These are phyloP conservation scores for Anisodus acutangulus DNA, from an alignment of 257 asterid species.

Conservation along the genomic window DNA sequence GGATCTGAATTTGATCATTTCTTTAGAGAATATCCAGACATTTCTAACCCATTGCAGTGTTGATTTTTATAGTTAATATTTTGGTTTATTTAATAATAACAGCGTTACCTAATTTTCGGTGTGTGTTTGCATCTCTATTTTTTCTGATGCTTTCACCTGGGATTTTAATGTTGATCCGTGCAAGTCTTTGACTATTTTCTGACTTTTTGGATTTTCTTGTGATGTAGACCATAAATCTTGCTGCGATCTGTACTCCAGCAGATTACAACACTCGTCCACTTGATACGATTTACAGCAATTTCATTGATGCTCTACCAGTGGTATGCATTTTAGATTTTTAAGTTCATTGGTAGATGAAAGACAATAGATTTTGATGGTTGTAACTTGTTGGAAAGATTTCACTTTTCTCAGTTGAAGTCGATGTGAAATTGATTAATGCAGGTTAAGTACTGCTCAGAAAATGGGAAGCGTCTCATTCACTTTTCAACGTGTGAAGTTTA, in stretches of 20 bases:
- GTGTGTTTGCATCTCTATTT: not conserved
- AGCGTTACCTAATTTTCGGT: not conserved
- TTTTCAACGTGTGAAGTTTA: slow-evolving; percentile 92
- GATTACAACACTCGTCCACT: slow-evolving; percentile 92
- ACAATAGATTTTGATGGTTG: slow-evolving; percentile 11
- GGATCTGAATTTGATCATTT: slow-evolving; percentile 25
- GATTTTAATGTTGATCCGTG: not conserved
- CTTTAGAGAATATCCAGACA: not conserved
- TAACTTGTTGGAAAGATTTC: not conserved
- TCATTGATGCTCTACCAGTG: slow-evolving; percentile 90
- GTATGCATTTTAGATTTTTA: slow-evolving; percentile 44
- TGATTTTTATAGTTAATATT: not conserved
- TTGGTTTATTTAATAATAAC: not conserved
- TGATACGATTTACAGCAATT: slow-evolving; percentile 92
- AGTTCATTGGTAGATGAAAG: slow-evolving; percentile 28
- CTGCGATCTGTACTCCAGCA: slow-evolving; percentile 96
- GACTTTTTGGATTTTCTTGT: slow-evolving; percentile 36
- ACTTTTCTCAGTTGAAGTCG: not conserved
- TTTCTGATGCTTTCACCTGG: not conserved
- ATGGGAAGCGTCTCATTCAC: slow-evolving; percentile 86
- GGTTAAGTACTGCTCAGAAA: slow-evolving; percentile 93
- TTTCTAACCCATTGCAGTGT: not conserved
- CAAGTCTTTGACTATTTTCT: slow-evolving; percentile 36
- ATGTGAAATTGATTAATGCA: slow-evolving; percentile 38
- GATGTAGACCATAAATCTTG: slow-evolving; percentile 75